Evolutionary conservation across 202 grass and related monocot genomes (phyloP).

Genomic region (Setaria viridis): DNA sequence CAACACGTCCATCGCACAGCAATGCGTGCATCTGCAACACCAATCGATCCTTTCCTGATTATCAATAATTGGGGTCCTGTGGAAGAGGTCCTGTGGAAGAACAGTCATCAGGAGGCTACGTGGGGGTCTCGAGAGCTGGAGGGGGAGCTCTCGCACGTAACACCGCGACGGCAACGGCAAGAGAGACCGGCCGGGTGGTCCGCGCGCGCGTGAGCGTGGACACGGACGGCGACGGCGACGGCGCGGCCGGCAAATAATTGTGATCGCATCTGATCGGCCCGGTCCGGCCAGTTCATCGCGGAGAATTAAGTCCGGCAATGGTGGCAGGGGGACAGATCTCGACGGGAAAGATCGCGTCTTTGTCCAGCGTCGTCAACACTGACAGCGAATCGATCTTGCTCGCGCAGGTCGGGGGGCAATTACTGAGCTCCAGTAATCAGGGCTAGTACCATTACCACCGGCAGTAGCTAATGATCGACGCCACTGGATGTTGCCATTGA

Average conservation of each 20-base stretch:
- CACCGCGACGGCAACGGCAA: constrained; percentile 24
- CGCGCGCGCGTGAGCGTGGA: background rate
- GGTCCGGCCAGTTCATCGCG: background rate
- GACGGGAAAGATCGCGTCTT: background rate
- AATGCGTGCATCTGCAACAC: background rate
- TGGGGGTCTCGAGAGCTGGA: background rate
- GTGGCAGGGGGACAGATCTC: constrained; percentile 28
- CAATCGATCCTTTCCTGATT: background rate
- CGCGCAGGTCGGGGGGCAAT: background rate
- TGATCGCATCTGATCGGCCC: background rate
- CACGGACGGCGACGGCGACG: background rate
- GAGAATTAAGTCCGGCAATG: constrained; percentile 28
- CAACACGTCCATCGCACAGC: background rate
- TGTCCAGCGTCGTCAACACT: constrained; percentile 3
- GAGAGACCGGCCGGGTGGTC: background rate
- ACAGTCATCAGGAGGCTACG: background rate
- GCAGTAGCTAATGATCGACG: background rate
- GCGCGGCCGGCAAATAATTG: constrained; percentile 36
- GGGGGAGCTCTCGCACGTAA: background rate
- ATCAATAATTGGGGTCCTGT: background rate
- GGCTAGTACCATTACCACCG: background rate
- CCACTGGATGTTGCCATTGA: constrained; percentile 9
- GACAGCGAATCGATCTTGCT: constrained; percentile 8
- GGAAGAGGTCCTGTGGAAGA: background rate
- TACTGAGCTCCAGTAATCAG: background rate